Base-by-base conservation (phyloP, 164 flowering plant species). In the Houttuynia cordata region DNA sequence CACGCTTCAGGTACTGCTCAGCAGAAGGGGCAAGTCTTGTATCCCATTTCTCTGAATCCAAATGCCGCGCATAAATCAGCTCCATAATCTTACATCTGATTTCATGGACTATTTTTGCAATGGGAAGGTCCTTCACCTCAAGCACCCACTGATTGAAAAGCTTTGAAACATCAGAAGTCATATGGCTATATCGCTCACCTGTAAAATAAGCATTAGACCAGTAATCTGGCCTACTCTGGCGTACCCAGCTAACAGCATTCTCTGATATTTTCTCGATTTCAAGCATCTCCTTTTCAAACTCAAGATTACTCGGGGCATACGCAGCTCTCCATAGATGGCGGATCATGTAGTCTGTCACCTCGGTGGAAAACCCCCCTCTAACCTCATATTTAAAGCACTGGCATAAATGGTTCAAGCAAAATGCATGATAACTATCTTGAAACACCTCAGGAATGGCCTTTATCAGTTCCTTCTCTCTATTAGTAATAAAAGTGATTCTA, bases 141-240 rank as follows among this genome's bases (percentile, higher is more conserved):
- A 47, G 20, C 40, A 62, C 56, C 65, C 65, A 62, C 18, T 50
- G 39, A 14, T 52, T 81, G 64, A 88, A 86, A 17, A 69, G 65
- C 67, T 85, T 86, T 7, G 85, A 89, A 62, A 86, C 78, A 64
- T 91, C 85, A 12, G 92, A 82, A 9, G 77, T 55, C 84, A 85
- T 67, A 68, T 83, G 92, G 58, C 86, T 83, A 62, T 82, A 91
- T 52, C 96, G 76, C 21, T 81, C 72, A 25, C 96, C 96, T 49
- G 59, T 74, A 64, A 88, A 86, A 64, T 67, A 85, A 8, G 87
- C 77, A 78, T 86, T 86, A 15, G 97, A 88, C 97, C 97, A 91
- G 45, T 76, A 74, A 56, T 73, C 70, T 24, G 88, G 87, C 53
- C 85, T 74, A 62, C 84, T 80, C 60, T 80, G 80, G 59, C 75